These are phyloP conservation scores for Ophiobolus disseminans DNA, from an alignment of 2,329 filamentous ascomycete species.

Conservation along the genomic window DNA sequence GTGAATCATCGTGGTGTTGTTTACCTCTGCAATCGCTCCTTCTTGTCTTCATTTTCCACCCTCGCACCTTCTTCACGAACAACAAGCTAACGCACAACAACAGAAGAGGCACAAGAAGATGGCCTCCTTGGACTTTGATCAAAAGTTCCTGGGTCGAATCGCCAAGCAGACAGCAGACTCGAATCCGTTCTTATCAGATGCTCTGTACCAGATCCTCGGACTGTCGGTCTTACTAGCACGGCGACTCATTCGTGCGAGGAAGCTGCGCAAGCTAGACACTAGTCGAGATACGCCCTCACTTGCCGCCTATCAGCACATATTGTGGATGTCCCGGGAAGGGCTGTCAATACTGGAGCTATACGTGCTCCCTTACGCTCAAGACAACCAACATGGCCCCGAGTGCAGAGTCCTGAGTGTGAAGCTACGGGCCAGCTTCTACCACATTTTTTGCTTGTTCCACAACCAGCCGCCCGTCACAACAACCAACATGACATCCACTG, in stretches of 20 bases:
- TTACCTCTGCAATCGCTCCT: conserved; percentile 3
- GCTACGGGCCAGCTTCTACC: conserved; percentile 90
- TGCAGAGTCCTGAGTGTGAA: conserved; percentile 91
- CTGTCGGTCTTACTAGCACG: conserved; percentile 87
- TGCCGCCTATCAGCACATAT: conserved; percentile 86
- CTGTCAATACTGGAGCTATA: conserved; percentile 85
- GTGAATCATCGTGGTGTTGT: not conserved
- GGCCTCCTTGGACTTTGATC: conserved; percentile 96
- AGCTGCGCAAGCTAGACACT: conserved; percentile 80
- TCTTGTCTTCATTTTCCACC: not conserved
- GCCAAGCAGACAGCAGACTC: conserved; percentile 79
- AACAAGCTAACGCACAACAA: conserved; percentile 1
- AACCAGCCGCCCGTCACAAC: conserved; percentile 76
- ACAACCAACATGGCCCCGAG: conserved; percentile 75
- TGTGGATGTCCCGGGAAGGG: conserved; percentile 94
- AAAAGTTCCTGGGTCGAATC: conserved; percentile 92
- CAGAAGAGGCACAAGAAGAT: conserved; percentile 58
- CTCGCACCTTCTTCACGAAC: conserved; percentile 11
- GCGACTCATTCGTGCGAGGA: conserved; percentile 82
- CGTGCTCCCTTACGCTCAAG: conserved; percentile 75
- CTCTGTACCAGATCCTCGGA: conserved; percentile 89
- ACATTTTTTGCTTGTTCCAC: conserved; percentile 96
- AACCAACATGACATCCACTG: conserved; percentile 43
- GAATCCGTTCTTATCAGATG: conserved; percentile 79
- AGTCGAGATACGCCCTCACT: conserved; percentile 80